These are phyloP conservation scores for Vaccinium vitisidaea DNA, from an alignment of 148 eudicot genomes.

Conservation along the genomic window DNA sequence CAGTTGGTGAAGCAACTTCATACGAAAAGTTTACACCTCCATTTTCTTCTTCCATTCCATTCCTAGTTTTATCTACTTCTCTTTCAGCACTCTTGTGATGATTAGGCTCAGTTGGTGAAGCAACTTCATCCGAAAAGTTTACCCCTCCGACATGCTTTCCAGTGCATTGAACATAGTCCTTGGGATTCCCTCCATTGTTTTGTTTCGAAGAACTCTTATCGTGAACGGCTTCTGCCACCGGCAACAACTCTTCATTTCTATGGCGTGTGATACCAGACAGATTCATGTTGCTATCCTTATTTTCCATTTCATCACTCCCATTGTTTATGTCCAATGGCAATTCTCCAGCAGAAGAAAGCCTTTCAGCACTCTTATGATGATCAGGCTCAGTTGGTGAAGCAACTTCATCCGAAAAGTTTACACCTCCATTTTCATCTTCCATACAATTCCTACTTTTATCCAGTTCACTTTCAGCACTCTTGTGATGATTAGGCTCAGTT, in stretches of 20 bases:
- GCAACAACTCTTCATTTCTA: slow-evolving; percentile 23
- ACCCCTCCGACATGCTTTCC: background rate
- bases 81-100: slow-evolving; percentile 15
- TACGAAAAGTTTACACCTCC: background rate
- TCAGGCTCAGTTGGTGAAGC: slow-evolving; percentile 17
- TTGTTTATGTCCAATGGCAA: slow-evolving; percentile 20
- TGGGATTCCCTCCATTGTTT: background rate
- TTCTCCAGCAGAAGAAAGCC: slow-evolving; percentile 20
- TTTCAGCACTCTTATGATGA: slow-evolving; percentile 13
- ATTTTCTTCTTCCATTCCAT: slow-evolving; percentile 1
- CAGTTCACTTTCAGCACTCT: slow-evolving; percentile 15
- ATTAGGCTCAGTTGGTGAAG: slow-evolving; percentile 23
- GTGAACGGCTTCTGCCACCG: slow-evolving; percentile 12
- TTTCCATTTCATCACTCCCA: slow-evolving; percentile 22
- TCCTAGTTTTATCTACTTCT: slow-evolving; percentile 20
- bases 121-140: slow-evolving; percentile 12
- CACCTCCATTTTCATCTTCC: slow-evolving; percentile 1
- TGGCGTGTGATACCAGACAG: slow-evolving; percentile 20
- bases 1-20: slow-evolving; percentile 6
- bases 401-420: slow-evolving; percentile 11
- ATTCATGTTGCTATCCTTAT: slow-evolving; percentile 17
- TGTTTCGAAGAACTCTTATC: slow-evolving; percentile 9
- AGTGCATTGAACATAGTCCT: background rate
- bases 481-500: slow-evolving; percentile 21
- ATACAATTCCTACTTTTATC: slow-evolving; percentile 14